Conservation (phyloP, 192 early-diverging fungal species). For the Coemansia sp. region DNA sequence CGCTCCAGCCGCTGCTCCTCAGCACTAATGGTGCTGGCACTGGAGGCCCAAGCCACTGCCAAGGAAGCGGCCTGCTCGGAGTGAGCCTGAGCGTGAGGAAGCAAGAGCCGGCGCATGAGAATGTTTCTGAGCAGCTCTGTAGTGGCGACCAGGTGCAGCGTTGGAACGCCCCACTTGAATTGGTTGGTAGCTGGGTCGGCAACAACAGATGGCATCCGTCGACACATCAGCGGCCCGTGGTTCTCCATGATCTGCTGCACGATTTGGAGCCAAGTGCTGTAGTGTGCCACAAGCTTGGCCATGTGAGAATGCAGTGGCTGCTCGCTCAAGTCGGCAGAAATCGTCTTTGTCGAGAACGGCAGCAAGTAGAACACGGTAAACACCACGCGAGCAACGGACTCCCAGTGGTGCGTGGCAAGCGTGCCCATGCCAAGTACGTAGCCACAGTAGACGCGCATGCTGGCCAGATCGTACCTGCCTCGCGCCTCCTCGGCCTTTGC, state of each 20-base stretch:
- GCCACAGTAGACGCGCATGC: slow-evolving; percentile 30
- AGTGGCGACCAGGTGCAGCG: slow-evolving; percentile 32
- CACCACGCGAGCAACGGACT: slow-evolving; percentile 36
- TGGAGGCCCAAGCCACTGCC: slow-evolving; percentile 9
- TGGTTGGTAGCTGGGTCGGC: slow-evolving; percentile 41
- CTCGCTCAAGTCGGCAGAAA: background rate
- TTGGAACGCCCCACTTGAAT: slow-evolving; percentile 49
- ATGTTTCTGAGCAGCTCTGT: slow-evolving; percentile 41
- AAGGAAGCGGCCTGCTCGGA: background rate
- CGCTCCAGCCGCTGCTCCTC: slow-evolving; percentile 38
- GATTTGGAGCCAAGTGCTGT: slow-evolving; percentile 40
- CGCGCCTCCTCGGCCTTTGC: slow-evolving; percentile 8
- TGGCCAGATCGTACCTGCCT: slow-evolving; percentile 10
- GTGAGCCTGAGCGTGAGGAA: background rate
- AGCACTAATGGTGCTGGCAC: background rate
- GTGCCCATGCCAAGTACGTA: slow-evolving; percentile 38
- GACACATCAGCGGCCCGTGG: slow-evolving; percentile 35
- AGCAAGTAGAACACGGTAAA: slow-evolving; percentile 43
- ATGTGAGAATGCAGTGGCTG: background rate
- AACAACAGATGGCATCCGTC: slow-evolving; percentile 39
- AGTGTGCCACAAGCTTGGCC: slow-evolving; percentile 27
- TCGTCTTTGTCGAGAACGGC: slow-evolving; percentile 29
- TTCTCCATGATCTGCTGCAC: slow-evolving; percentile 42
- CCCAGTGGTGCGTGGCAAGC: slow-evolving; percentile 27
- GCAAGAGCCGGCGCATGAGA: slow-evolving; percentile 25